These are phyloP conservation scores for Chlamydomonas applanata DNA, from an alignment of 139 green algal genomes.

Conservation along the genomic window DNA sequence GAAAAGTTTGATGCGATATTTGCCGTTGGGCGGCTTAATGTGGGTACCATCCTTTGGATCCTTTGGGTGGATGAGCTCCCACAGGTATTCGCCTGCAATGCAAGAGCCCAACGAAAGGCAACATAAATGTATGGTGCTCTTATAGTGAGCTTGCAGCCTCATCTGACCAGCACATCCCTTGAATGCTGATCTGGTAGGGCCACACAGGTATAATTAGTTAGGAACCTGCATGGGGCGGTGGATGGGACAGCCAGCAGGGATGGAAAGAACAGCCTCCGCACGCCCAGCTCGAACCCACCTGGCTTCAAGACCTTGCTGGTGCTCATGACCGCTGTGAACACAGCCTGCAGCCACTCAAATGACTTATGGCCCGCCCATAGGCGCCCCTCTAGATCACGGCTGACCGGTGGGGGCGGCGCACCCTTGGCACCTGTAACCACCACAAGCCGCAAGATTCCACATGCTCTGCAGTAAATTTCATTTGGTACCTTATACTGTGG, in stretches of 20 bases:
- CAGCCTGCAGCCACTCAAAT: slow-evolving; percentile 64
- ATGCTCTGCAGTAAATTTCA: background rate
- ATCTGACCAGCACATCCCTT: no score
- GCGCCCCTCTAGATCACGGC: slow-evolving; percentile 39
- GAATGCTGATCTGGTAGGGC: no score
- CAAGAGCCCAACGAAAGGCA: background rate
- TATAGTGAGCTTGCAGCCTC: background rate
- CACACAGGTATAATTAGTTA: no score
- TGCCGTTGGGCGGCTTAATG: slow-evolving; percentile 38
- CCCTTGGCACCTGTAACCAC: slow-evolving; percentile 14
- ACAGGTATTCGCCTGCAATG: slow-evolving; percentile 55
- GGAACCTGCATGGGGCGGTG: no score
- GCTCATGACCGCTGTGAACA: slow-evolving; percentile 46
- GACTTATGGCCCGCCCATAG: slow-evolving; percentile 55
- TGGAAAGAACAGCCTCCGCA: background rate
- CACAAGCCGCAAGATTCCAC: background rate
- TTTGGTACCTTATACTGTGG: background rate
- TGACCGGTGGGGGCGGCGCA: slow-evolving; percentile 3
- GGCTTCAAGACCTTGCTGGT: slow-evolving; percentile 19
- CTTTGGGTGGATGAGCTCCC: slow-evolving; percentile 74
- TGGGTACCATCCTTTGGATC: slow-evolving; percentile 53
- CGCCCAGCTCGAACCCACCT: background rate
- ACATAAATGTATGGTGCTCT: no score
- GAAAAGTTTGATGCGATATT: slow-evolving; percentile 65
- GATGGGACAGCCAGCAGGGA: background rate